Conservation (phyloP, 1,284 basidiomycete species). For the Trametes hirsuta region DNA sequence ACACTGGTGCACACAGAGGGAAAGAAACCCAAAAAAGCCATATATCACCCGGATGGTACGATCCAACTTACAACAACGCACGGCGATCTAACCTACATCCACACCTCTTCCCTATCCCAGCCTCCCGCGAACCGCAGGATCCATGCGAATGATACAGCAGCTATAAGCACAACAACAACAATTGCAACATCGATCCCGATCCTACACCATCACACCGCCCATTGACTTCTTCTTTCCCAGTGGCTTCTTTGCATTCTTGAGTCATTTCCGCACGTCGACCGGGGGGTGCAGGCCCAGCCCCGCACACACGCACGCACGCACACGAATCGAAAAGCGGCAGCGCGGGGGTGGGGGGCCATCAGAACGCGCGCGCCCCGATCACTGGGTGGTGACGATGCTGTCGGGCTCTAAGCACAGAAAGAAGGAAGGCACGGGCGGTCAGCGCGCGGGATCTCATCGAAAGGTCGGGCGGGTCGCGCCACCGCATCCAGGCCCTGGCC, state of each 20-base stretch:
- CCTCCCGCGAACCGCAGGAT: conserved; percentile 2
- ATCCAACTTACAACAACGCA: conserved; percentile 4
- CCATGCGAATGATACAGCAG: conserved; percentile 1
- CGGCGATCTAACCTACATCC: conserved; percentile 6
- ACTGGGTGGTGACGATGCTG: conserved; percentile 48
- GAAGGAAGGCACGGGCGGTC: conserved; percentile 7
- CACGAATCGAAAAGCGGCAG: neutral
- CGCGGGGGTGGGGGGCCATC: neutral
- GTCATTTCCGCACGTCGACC: too few species aligned
- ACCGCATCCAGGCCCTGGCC: neutral
- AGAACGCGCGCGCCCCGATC: neutral
- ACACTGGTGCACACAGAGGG: neutral
- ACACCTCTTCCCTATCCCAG: neutral
- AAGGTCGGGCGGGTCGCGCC: neutral
- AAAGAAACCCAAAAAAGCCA: neutral
- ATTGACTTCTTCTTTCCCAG: neutral
- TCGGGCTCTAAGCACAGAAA: conserved; percentile 46
- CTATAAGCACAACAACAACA: conserved; percentile 5
- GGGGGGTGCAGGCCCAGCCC: too few species aligned
- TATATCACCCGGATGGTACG: conserved; percentile 9
- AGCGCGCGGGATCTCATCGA: conserved; percentile 4
- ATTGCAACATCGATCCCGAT: neutral
- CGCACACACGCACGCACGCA: neutral
- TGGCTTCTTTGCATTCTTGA: too few species aligned
- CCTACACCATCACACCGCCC: neutral